Percentiles rank a stretch among this genome's conserved stretches.
phyloP scores from a whole-genome alignment of 805 yeast genomes.

The Millerozyma miso region DNA sequence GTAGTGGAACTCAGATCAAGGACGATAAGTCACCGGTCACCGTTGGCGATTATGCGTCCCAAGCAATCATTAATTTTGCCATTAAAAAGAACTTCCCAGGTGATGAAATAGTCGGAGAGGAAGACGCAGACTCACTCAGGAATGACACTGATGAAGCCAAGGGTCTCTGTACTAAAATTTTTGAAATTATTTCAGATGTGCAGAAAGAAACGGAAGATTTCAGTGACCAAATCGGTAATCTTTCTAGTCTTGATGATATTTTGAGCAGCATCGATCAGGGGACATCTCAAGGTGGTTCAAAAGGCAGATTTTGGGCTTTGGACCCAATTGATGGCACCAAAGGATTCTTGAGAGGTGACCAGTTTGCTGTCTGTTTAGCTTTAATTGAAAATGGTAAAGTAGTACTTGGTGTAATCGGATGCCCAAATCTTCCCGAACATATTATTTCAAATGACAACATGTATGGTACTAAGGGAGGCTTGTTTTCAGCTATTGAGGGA shows the following conservation, averaged over 20 bases:
- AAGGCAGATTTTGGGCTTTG: constrained; percentile 90
- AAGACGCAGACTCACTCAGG: constrained; percentile 68
- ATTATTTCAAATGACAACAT: constrained; percentile 32
- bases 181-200: constrained; percentile 53
- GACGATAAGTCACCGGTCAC: constrained; percentile 94
- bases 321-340: constrained; percentile 98
- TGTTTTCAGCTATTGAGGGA: constrained; percentile 66
- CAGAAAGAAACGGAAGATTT: constrained; percentile 41
- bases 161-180: constrained; percentile 50
- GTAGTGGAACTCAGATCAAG: constrained; percentile 65
- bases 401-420: constrained; percentile 89
- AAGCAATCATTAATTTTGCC: constrained; percentile 85
- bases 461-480: constrained; percentile 54
- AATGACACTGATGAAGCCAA: constrained; percentile 36
- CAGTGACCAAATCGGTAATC: constrained; percentile 33
- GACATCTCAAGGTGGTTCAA: constrained; percentile 68
- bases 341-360: constrained; percentile 94
- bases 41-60: constrained; percentile 93
- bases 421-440: constrained; percentile 78
- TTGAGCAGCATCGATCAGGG: constrained; percentile 74
- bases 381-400: constrained; percentile 82
- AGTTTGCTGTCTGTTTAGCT: constrained; percentile 93
- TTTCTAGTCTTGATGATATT: constrained; percentile 46
- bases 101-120: constrained; percentile 89
- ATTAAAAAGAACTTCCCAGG: constrained; percentile 72